phyloP scores from a whole-genome alignment of 202 grass and related monocot species.

The Bolboschoenoplectus hybrid region DNA sequence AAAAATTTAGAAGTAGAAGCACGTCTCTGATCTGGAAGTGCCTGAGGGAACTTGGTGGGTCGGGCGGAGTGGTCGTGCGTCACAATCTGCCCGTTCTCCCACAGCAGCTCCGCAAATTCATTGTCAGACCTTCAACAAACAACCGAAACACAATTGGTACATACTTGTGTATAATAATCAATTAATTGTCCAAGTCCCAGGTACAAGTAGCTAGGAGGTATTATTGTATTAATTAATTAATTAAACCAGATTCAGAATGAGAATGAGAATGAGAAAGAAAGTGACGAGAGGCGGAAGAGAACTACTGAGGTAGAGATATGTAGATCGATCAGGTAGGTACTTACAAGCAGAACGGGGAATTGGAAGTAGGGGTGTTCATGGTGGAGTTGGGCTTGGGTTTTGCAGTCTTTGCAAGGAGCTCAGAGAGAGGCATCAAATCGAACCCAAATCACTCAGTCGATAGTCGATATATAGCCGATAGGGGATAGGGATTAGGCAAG shows the following conservation, averaged over 20 bases:
- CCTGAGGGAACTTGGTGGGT: background rate
- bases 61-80: constrained; percentile 30
- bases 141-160: no score
- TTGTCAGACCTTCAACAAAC: constrained; percentile 42
- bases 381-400: background rate
- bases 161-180: no score
- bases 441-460: background rate
- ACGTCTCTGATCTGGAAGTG: background rate
- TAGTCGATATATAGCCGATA: no score
- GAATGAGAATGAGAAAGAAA: background rate
- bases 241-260: no score
- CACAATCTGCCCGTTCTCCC: constrained; percentile 56
- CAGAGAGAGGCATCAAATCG: background rate
- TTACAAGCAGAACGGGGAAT: constrained; percentile 13
- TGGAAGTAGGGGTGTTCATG: background rate
- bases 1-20: background rate
- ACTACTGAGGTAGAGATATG: no score
- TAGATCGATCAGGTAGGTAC: background rate
- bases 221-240: no score
- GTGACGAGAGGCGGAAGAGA: no score
- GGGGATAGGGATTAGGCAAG: no score
- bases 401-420: background rate
- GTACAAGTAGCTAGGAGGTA: no score
- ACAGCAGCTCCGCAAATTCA: constrained; percentile 63
- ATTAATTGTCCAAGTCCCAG: no score